Evolutionary conservation across 148 eudicot species (phyloP).

Genomic region (Silene uniflora): DNA sequence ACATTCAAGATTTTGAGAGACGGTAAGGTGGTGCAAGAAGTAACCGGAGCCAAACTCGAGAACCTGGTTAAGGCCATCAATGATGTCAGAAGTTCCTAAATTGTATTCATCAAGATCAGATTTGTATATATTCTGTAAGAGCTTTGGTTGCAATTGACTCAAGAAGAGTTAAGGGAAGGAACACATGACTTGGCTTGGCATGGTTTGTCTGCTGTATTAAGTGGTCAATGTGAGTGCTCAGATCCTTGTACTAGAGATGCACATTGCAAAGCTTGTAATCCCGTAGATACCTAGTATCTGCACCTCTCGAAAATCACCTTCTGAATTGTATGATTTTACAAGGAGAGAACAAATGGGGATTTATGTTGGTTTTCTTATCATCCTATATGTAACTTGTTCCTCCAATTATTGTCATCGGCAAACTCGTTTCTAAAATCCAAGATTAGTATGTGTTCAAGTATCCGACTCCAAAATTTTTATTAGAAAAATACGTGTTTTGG

Average conservation of each 20-base stretch:
- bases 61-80: conserved; percentile 70
- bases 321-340: no score
- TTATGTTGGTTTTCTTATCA: not conserved
- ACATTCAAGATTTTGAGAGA: conserved; percentile 92
- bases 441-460: not conserved
- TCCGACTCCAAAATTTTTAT: not conserved
- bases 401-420: not conserved
- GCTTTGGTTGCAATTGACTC: conserved; percentile 6
- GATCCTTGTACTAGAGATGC: conserved; percentile 4
- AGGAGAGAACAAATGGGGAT: not conserved
- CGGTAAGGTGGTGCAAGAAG: conserved; percentile 64
- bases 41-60: conserved; percentile 83
- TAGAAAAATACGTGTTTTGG: no score
- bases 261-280: conserved; percentile 1
- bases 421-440: not conserved
- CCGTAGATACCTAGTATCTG: no score
- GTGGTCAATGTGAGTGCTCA: conserved; percentile 12
- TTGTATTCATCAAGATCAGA: not conserved
- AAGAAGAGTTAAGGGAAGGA: no score
- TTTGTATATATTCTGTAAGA: conserved; percentile 26
- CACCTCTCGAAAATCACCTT: no score
- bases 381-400: no score
- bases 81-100: conserved; percentile 42
- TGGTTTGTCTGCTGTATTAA: not conserved
- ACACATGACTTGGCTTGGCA: not conserved